phyloP scores from a whole-genome alignment of 257 asterid genomes.

The Solanum microdontum region DNA sequence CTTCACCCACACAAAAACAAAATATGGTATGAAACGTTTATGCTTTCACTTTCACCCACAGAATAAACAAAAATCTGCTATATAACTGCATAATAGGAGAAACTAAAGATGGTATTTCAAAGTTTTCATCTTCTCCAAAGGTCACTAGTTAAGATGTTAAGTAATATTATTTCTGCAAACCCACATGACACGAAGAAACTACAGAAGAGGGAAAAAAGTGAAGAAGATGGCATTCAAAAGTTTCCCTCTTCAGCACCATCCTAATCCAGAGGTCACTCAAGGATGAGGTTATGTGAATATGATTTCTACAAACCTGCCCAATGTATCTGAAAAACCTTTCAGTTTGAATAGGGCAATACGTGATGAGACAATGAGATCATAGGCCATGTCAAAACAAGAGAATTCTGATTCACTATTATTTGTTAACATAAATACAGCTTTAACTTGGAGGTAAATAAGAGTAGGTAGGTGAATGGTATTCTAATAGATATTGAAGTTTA shows the following conservation, averaged over 20 bases:
- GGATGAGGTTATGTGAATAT: not conserved
- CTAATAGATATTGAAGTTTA: not conserved
- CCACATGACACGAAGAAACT: not conserved
- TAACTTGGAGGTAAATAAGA: not conserved
- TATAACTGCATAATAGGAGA: not conserved
- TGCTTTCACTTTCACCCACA: not conserved
- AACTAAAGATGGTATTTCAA: not conserved
- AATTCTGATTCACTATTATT: not conserved
- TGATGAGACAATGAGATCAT: not conserved
- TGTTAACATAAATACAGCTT: not conserved
- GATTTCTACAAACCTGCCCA: not conserved
- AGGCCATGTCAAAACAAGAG: not conserved
- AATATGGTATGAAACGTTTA: not conserved
- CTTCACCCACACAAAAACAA: not conserved
- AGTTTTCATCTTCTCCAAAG: not conserved
- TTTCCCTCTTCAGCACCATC: not conserved
- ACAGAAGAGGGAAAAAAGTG: not conserved
- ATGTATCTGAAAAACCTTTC: not conserved
- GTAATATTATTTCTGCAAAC: not conserved
- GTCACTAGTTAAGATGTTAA: not conserved
- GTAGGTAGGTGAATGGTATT: not conserved
- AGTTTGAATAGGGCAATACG: not conserved
- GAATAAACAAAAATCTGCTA: not conserved
- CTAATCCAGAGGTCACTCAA: not conserved
- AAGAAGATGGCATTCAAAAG: not conserved